A percentile compares a stretch with the other conserved stretches of the same genome.
These are phyloP conservation scores for Gossypium raimondii DNA, from an alignment of 345 rosid species.

Conservation along the genomic window DNA sequence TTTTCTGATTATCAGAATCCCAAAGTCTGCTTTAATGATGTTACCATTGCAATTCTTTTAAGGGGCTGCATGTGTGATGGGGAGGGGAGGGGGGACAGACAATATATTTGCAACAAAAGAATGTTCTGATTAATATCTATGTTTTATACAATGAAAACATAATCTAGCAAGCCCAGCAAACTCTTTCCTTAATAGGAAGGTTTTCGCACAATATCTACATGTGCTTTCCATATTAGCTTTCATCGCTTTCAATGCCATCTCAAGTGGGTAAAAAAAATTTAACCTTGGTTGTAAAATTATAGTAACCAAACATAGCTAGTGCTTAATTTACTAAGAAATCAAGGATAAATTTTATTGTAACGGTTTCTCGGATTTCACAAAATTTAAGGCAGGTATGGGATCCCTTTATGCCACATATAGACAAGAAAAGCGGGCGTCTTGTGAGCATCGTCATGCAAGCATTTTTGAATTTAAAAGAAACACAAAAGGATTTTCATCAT, in stretches of 20 bases:
- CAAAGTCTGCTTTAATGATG: neutral
- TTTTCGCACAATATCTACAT: too few relatives aligned
- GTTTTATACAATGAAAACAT: neutral
- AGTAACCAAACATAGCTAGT: neutral
- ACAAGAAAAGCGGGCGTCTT: neutral
- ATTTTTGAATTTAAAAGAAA: neutral
- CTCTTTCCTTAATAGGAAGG: neutral
- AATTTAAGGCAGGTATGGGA: neutral
- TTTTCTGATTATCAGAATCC: neutral
- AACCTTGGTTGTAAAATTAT: neutral
- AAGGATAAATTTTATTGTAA: neutral
- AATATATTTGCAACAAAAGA: constrained; percentile 3
- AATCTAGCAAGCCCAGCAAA: neutral
- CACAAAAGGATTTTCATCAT: neutral
- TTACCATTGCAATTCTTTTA: neutral
- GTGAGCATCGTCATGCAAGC: too few relatives aligned
- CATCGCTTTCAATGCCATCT: neutral
- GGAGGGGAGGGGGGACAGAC: neutral
- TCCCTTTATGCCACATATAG: neutral
- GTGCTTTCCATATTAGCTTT: constrained; percentile 4
- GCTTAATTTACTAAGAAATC: neutral
- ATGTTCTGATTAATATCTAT: neutral
- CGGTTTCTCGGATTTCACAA: neutral
- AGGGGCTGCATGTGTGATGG: too few relatives aligned
- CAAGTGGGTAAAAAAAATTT: neutral